These are phyloP conservation scores for Phytophthora ramorum DNA, from an alignment of 352 stramenopile genomes.

Conservation along the genomic window DNA sequence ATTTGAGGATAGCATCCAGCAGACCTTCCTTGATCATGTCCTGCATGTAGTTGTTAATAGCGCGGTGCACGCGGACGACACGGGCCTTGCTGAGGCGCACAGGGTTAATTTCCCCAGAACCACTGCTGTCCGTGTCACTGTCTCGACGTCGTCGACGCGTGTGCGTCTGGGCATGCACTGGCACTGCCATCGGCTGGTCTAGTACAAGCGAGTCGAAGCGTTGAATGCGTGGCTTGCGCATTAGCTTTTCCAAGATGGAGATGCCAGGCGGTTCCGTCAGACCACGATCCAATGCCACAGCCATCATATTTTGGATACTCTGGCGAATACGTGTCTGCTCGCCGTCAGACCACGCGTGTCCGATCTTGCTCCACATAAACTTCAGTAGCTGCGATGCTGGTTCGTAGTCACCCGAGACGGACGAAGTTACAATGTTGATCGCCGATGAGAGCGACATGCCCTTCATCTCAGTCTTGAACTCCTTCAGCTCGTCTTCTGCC, in stretches of 20 bases:
- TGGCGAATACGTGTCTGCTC: slow-evolving; percentile 87
- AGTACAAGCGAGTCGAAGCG: slow-evolving; percentile 79
- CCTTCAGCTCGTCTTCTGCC: slow-evolving; percentile 82
- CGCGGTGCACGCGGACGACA: slow-evolving; percentile 77
- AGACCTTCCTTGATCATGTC: slow-evolving; percentile 86
- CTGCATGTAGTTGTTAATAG: slow-evolving; percentile 85
- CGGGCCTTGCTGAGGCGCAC: slow-evolving; percentile 61
- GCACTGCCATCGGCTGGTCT: slow-evolving; percentile 57
- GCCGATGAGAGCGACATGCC: slow-evolving; percentile 76
- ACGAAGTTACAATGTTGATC: slow-evolving; percentile 80
- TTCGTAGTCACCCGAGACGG: slow-evolving; percentile 82
- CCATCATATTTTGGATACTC: slow-evolving; percentile 90
- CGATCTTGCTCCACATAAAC: slow-evolving; percentile 88
- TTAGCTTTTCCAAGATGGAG: slow-evolving; percentile 80
- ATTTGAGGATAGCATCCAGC: slow-evolving; percentile 76
- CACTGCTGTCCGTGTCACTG: slow-evolving; percentile 59
- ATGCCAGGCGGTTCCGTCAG: slow-evolving; percentile 70
- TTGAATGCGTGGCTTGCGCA: slow-evolving; percentile 60
- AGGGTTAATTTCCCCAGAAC: slow-evolving; percentile 57
- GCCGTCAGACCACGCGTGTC: slow-evolving; percentile 81
- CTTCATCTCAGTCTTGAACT: slow-evolving; percentile 85
- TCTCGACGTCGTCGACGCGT: slow-evolving; percentile 52
- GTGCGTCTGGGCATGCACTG: slow-evolving; percentile 64
- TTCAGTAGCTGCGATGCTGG: slow-evolving; percentile 74
- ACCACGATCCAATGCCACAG: slow-evolving; percentile 76